A percentile compares a stretch with the other conserved stretches of the same genome.
Evolutionary conservation across 495 filamentous ascomycete genomes (phyloP).

Genomic region (Neurospora tetraspora): DNA sequence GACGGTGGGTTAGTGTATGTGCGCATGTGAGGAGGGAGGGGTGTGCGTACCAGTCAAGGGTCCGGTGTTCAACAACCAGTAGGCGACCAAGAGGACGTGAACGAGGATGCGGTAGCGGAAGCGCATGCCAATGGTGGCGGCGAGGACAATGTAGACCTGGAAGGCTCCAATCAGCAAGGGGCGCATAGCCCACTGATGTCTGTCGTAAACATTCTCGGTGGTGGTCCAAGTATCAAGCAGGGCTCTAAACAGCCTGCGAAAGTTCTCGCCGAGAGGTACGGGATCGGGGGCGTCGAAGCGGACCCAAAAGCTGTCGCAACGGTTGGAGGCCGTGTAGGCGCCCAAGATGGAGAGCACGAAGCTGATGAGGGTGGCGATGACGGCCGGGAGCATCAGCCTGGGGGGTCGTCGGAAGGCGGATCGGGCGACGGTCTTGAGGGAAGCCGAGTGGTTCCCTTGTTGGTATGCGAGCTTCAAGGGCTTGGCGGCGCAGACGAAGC

Average conservation of each 20-base stretch:
- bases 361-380: slow-evolving; percentile 49
- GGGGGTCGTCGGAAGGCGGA: slow-evolving; percentile 55
- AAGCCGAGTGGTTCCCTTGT: slow-evolving; percentile 39
- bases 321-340: slow-evolving; percentile 45
- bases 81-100: slow-evolving; percentile 38
- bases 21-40: too few species aligned
- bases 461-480: slow-evolving; percentile 48
- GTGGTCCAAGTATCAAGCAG: slow-evolving; percentile 48
- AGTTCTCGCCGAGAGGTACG: slow-evolving; percentile 21
- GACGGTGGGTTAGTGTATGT: slow-evolving; percentile 4
- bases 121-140: slow-evolving; percentile 47
- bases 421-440: slow-evolving; percentile 46
- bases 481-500: slow-evolving; percentile 58
- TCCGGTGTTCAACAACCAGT: slow-evolving; percentile 40
- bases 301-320: slow-evolving; percentile 51
- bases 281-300: slow-evolving; percentile 38
- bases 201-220: slow-evolving; percentile 49
- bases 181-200: slow-evolving; percentile 56
- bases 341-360: slow-evolving; percentile 46
- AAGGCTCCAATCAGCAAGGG: slow-evolving; percentile 52
- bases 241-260: slow-evolving; percentile 32
- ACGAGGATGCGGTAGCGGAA: slow-evolving; percentile 46
- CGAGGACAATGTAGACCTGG: slow-evolving; percentile 48
- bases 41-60: slow-evolving; percentile 19
- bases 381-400: slow-evolving; percentile 49